Percentiles rank a stretch among this genome's conserved stretches.
These are phyloP conservation scores for Cyphellophora europaea DNA, from an alignment of 2,329 filamentous ascomycete species.

Conservation along the genomic window DNA sequence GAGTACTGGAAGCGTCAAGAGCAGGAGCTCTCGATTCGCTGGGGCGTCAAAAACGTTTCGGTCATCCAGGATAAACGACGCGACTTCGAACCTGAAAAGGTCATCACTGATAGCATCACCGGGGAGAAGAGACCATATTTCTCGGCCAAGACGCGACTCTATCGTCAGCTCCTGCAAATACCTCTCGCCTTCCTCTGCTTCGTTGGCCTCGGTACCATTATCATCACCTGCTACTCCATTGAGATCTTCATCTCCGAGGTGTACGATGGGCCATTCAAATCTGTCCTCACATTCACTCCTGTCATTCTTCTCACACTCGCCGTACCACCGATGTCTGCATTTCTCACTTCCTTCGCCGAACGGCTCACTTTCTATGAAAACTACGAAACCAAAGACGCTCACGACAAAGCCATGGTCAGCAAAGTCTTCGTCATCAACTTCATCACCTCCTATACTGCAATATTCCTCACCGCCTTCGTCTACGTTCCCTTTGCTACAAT, in stretches of 20 bases:
- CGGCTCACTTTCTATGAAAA: constrained; percentile 78
- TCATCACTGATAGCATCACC: constrained; percentile 65
- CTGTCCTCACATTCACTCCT: constrained; percentile 76
- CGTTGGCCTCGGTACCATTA: constrained; percentile 66
- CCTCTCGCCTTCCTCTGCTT: constrained; percentile 74
- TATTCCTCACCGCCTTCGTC: constrained; percentile 87
- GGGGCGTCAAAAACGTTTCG: constrained; percentile 80
- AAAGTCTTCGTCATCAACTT: constrained; percentile 97
- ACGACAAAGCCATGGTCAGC: constrained; percentile 73
- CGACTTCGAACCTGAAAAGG: constrained; percentile 74
- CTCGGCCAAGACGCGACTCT: constrained; percentile 62
- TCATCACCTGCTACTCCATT: constrained; percentile 78
- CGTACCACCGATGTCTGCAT: constrained; percentile 66
- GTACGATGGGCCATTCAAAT: constrained; percentile 81
- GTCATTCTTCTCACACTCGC: constrained; percentile 76
- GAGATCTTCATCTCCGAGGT: constrained; percentile 95
- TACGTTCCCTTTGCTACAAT: constrained; percentile 85
- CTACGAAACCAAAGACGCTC: constrained; percentile 77
- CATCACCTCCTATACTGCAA: constrained; percentile 86
- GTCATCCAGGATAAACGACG: constrained; percentile 67
- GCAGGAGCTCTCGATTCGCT: constrained; percentile 72
- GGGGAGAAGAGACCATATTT: constrained; percentile 71
- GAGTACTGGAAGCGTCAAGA: constrained; percentile 97
- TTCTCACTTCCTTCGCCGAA: constrained; percentile 69
- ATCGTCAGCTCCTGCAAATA: constrained; percentile 69